Conservation (phyloP, 345 rosid species). For the Linum trigynum region DNA sequence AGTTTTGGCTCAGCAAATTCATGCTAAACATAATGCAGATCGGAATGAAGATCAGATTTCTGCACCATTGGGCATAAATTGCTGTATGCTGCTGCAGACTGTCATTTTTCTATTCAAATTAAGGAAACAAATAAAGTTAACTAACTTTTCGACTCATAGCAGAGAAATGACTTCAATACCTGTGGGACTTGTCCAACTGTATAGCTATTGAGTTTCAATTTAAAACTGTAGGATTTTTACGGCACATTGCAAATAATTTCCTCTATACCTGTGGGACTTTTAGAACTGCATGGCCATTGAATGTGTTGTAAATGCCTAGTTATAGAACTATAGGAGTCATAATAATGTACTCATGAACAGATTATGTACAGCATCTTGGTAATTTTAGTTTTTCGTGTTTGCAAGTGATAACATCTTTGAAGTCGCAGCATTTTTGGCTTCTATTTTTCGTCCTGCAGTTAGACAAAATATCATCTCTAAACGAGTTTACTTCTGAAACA, state of each 20-base stretch:
- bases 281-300: too few species aligned
- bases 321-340: too few species aligned
- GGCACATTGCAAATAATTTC: too few species aligned
- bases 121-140: too few species aligned
- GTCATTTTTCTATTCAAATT: not conserved
- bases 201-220: not conserved
- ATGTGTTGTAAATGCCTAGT: too few species aligned
- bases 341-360: too few species aligned
- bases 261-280: too few species aligned
- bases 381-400: not conserved
- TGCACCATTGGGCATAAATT: not conserved
- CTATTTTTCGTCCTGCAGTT: conserved; percentile 9
- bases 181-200: not conserved
- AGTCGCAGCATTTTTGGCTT: conserved; percentile 1
- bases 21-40: not conserved
- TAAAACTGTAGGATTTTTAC: too few species aligned
- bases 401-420: not conserved
- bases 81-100: not conserved
- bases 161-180: not conserved
- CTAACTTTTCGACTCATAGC: too few species aligned
- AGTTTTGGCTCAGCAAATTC: not conserved
- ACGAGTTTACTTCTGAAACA: conserved; percentile 23
- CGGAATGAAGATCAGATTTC: not conserved
- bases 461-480: conserved; percentile 7
- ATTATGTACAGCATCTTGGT: not conserved